Conservation (phyloP, 306 rosid species). For the Gastrolobium bilobum region DNA sequence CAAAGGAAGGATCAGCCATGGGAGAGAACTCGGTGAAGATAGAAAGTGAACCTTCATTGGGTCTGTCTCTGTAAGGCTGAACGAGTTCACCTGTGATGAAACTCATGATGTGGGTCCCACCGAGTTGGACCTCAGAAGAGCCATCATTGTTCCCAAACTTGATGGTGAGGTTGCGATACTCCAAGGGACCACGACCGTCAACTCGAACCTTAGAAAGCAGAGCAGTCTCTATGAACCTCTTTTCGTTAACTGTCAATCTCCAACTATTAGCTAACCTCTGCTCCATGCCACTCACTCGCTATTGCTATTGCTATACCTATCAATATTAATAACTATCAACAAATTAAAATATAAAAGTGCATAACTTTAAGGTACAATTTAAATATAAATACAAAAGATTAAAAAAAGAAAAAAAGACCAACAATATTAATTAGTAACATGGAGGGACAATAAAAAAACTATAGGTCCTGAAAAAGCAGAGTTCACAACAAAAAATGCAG, state of each 20-base stretch:
- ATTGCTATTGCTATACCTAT: too few species aligned
- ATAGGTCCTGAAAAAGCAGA: too few species aligned
- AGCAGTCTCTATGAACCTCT: constrained; percentile 73
- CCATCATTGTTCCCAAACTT: constrained; percentile 79
- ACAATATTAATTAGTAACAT: too few species aligned
- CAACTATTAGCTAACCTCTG: constrained; percentile 74
- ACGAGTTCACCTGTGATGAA: constrained; percentile 75
- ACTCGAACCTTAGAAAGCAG: constrained; percentile 70
- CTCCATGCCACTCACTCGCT: constrained; percentile 58
- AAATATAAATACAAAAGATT: too few species aligned
- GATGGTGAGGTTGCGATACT: constrained; percentile 74
- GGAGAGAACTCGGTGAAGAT: constrained; percentile 91
- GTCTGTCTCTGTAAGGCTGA: constrained; percentile 86
- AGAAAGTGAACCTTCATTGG: constrained; percentile 90
- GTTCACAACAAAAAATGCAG: too few species aligned
- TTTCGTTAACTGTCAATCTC: constrained; percentile 68
- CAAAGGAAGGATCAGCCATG: constrained; percentile 96
- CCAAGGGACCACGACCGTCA: constrained; percentile 91
- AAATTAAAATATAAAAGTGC: too few species aligned
- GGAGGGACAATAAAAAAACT: too few species aligned
- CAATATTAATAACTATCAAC: too few species aligned
- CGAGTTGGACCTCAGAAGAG: constrained; percentile 80
- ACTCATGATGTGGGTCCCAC: constrained; percentile 80
- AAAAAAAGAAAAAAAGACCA: too few species aligned
- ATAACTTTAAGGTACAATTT: too few species aligned